Percentiles rank a stretch among this genome's conserved stretches.
phyloP scores from a whole-genome alignment of 2,329 filamentous ascomycete genomes.

The Talaromyces verruculosus region DNA sequence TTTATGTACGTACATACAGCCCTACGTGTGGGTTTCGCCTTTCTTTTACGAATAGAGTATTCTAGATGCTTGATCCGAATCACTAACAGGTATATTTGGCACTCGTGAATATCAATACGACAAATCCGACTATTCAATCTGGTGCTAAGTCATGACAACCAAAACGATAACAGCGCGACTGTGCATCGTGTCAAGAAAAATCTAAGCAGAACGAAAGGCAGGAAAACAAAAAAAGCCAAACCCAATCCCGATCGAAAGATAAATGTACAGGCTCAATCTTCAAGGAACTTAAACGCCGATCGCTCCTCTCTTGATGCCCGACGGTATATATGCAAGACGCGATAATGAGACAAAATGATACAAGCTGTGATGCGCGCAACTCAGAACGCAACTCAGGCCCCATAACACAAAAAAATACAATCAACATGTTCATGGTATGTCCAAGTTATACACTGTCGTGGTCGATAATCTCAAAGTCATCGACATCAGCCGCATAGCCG shows the following conservation, averaged over 20 bases:
- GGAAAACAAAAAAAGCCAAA: constrained; percentile 3
- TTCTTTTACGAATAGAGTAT: neutral
- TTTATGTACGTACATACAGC: neutral
- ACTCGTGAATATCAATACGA: neutral
- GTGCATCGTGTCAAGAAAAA: neutral
- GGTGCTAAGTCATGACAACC: constrained; percentile 1
- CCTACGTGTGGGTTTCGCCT: neutral
- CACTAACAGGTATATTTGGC: constrained; percentile 5
- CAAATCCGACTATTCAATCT: constrained; percentile 2
- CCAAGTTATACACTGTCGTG: constrained; percentile 30
- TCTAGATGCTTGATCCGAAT: neutral
- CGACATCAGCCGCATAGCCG: constrained; percentile 35
- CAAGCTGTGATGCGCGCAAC: constrained; percentile 11
- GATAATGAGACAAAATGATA: constrained; percentile 14
- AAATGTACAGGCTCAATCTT: constrained; percentile 30
- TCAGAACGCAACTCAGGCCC: neutral
- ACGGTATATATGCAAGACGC: constrained; percentile 16
- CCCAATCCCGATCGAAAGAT: neutral
- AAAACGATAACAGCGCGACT: neutral
- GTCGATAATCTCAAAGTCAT: constrained; percentile 47
- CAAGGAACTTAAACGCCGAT: constrained; percentile 28
- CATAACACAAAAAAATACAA: neutral
- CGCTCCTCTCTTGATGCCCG: constrained; percentile 31
- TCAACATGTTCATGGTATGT: neutral
- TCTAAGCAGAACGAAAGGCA: neutral